Conservation (phyloP, 1,139 yeast species). For the Debaryomyces robertsiae region DNA sequence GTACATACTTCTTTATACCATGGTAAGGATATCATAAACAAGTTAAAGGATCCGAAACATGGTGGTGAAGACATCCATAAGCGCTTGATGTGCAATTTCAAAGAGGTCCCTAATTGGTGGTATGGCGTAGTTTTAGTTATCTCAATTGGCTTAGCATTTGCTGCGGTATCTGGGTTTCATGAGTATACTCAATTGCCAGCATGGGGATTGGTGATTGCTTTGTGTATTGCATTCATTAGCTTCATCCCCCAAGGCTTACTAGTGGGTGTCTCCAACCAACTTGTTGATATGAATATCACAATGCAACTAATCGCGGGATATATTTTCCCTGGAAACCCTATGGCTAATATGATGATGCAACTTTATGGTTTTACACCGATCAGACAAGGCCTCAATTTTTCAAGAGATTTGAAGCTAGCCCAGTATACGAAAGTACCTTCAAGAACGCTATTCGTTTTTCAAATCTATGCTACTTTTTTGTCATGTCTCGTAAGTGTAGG, state of each 20-base stretch:
- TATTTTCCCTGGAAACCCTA: slow-evolving; percentile 34
- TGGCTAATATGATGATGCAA: slow-evolving; percentile 37
- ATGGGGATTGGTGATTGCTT: slow-evolving; percentile 38
- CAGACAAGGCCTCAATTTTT: slow-evolving; percentile 24
- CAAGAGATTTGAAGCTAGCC: slow-evolving; percentile 50
- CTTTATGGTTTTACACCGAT: slow-evolving; percentile 33
- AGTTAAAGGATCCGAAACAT: slow-evolving; percentile 27
- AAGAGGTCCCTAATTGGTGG: slow-evolving; percentile 47
- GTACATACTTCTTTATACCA: slow-evolving; percentile 40
- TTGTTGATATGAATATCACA: slow-evolving; percentile 39
- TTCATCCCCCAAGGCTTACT: slow-evolving; percentile 40
- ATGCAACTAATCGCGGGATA: slow-evolving; percentile 37
- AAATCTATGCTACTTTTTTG: slow-evolving; percentile 24
- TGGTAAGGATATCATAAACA: slow-evolving; percentile 37
- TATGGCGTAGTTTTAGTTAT: slow-evolving; percentile 31
- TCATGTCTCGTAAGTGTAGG: slow-evolving; percentile 40
- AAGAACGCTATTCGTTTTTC: slow-evolving; percentile 44
- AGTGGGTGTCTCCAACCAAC: slow-evolving; percentile 42
- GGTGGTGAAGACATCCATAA: slow-evolving; percentile 44
- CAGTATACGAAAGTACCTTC: slow-evolving; percentile 61
- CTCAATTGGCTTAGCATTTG: slow-evolving; percentile 34
- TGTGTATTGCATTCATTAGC: slow-evolving; percentile 31
- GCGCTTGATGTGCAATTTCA: slow-evolving; percentile 37
- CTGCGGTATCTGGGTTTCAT: slow-evolving; percentile 26
- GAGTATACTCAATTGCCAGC: slow-evolving; percentile 34